Conservation (phyloP, 371 early-diverging fungal species). For the Lichtheimia ramosa region DNA sequence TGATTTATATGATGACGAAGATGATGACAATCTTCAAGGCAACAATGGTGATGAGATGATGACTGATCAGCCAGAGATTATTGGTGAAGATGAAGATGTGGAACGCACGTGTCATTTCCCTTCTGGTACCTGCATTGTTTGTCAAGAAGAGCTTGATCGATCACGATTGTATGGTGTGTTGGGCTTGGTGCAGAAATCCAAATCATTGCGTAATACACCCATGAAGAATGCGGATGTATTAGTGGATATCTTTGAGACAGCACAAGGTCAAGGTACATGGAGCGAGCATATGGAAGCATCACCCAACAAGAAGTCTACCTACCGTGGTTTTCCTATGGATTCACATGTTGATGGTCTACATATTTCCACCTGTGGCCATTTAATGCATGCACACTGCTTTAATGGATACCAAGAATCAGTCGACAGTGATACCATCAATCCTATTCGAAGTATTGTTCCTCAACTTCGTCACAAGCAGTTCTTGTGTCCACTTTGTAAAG, state of each 20-base stretch:
- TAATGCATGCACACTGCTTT: conserved; percentile 94
- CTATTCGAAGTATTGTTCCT: conserved; percentile 6
- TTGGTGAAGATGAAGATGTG: conserved; percentile 29
- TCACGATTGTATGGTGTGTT: conserved; percentile 82
- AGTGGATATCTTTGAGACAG: conserved; percentile 51
- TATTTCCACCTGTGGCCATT: conserved; percentile 90
- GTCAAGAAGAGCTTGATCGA: conserved; percentile 85
- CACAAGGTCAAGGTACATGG: conserved; percentile 27
- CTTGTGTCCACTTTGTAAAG: conserved; percentile 94
- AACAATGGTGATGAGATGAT: conserved; percentile 25
- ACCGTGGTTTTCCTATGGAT: conserved; percentile 54
- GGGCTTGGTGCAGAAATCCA: conserved; percentile 78
- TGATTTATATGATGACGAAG: conserved; percentile 51
- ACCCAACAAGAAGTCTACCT: conserved; percentile 16
- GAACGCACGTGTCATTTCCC: conserved; percentile 71
- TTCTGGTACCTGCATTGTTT: conserved; percentile 90
- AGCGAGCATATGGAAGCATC: conserved; percentile 9
- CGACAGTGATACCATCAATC: conserved; percentile 28
- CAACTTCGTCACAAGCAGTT: conserved; percentile 58
- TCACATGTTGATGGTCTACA: conserved; percentile 60
- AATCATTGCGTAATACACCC: conserved; percentile 65
- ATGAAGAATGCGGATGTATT: conserved; percentile 57
- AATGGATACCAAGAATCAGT: conserved; percentile 77
- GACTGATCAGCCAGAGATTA: conserved; percentile 34
- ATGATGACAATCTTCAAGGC: conserved; percentile 54